Conservation (phyloP, 192 early-diverging fungal species). For the Funneliformis geosporum region DNA sequence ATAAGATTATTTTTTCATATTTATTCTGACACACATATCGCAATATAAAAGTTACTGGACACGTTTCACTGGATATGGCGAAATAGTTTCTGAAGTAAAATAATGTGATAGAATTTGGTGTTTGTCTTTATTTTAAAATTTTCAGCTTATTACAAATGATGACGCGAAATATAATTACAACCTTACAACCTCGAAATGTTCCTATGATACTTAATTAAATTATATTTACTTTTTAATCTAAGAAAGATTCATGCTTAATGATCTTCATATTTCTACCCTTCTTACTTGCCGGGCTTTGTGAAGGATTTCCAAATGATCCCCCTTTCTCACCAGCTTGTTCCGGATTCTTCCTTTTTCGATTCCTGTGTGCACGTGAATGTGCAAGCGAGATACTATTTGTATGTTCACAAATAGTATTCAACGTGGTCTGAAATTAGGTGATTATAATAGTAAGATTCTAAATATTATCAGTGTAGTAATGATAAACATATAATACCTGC, state of each 20-base stretch:
- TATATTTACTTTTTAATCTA: conserved; percentile 17
- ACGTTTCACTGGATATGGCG: not conserved
- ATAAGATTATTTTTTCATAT: conserved; percentile 7
- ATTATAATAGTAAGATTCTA: conserved; percentile 21
- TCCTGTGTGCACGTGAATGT: conserved; percentile 22
- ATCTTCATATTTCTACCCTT: not conserved
- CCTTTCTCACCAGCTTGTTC: conserved; percentile 13
- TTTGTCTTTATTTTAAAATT: not conserved
- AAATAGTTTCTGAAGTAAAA: conserved; percentile 17
- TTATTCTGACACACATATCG: not conserved
- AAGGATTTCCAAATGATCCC: conserved; percentile 18
- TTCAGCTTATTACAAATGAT: conserved; percentile 18
- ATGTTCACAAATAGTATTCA: conserved; percentile 27
- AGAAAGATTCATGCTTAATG: conserved; percentile 7
- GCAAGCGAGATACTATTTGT: conserved; percentile 30
- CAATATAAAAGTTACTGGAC: too few species aligned
- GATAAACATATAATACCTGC: conserved; percentile 26
- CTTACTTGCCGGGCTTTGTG: conserved; percentile 16
- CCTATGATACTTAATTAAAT: conserved; percentile 16
- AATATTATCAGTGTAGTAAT: conserved; percentile 13
- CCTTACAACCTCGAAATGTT: conserved; percentile 13
- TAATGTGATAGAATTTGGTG: conserved; percentile 14
- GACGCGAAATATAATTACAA: conserved; percentile 11
- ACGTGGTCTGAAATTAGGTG: conserved; percentile 22
- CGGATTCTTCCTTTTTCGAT: conserved; percentile 27